A percentile compares a stretch with the other conserved stretches of the same genome.
phyloP scores from a whole-genome alignment of 257 asterid genomes.

The Linaria vulgaris region DNA sequence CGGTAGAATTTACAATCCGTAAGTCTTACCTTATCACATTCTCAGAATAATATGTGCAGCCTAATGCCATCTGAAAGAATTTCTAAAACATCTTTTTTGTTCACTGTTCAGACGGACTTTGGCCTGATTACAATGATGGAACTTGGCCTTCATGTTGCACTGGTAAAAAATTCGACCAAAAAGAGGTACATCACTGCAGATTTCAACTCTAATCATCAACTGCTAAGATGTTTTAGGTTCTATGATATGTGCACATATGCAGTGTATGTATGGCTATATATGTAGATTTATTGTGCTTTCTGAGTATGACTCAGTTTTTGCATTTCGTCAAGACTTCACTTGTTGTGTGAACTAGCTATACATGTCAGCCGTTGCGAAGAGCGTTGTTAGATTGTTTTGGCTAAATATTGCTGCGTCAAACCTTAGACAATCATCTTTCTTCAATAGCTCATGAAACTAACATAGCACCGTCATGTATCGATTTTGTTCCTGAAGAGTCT shows the following conservation, averaged over 20 bases:
- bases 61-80: slow-evolving; percentile 6
- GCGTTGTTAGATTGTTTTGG: slow-evolving; percentile 9
- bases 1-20: slow-evolving; percentile 78
- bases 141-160: slow-evolving; percentile 89
- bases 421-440: slow-evolving; percentile 4
- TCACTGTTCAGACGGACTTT: slow-evolving; percentile 68
- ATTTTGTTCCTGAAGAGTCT: slow-evolving; percentile 14
- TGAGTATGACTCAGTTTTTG: not conserved
- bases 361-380: not conserved
- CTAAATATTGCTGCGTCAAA: slow-evolving; percentile 9
- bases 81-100: slow-evolving; percentile 6
- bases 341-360: slow-evolving; percentile 3
- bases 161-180: slow-evolving; percentile 58
- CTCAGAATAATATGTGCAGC: slow-evolving; percentile 19
- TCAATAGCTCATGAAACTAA: not conserved
- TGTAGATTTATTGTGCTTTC: slow-evolving; percentile 11
- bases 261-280: not conserved
- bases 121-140: slow-evolving; percentile 93
- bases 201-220: slow-evolving; percentile 12
- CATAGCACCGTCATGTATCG: slow-evolving; percentile 11
- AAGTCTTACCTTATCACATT: slow-evolving; percentile 36
- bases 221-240: slow-evolving; percentile 9
- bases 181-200: slow-evolving; percentile 43
- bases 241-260: slow-evolving; percentile 12
- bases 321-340: slow-evolving; percentile 1